Conservation (phyloP, 805 yeast species). For the Scheffersomyces amazonensis region DNA sequence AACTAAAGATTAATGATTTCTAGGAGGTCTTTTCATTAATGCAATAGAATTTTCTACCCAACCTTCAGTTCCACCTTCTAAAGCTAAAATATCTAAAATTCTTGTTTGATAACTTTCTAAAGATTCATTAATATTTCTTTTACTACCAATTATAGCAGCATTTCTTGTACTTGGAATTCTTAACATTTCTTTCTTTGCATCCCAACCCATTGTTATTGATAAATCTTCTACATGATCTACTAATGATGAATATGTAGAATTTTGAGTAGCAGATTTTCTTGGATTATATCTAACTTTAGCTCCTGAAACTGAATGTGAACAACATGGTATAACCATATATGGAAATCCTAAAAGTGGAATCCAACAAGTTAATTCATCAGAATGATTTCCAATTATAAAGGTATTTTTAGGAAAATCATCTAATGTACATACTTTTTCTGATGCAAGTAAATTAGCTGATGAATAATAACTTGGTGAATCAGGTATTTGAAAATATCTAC, state of each 20-base stretch:
- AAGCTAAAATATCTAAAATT: slow-evolving; percentile 58
- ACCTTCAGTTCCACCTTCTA: slow-evolving; percentile 87
- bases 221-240: slow-evolving; percentile 81
- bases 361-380: slow-evolving; percentile 96
- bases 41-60: slow-evolving; percentile 84
- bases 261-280: slow-evolving; percentile 17
- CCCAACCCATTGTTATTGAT: slow-evolving; percentile 75
- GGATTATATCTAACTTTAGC: slow-evolving; percentile 64
- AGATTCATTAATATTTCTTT: slow-evolving; percentile 25
- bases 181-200: slow-evolving; percentile 77
- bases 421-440: slow-evolving; percentile 51
- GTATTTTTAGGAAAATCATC: slow-evolving; percentile 69
- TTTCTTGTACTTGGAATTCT: slow-evolving; percentile 94
- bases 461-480: slow-evolving; percentile 46
- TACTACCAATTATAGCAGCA: slow-evolving; percentile 79
- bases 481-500: slow-evolving; percentile 32
- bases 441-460: slow-evolving; percentile 48
- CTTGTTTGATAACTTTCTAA: slow-evolving; percentile 33
- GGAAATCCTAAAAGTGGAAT: slow-evolving; percentile 85
- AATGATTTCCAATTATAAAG: slow-evolving; percentile 89
- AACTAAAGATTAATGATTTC: slow-evolving; percentile 53
- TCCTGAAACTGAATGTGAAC: slow-evolving; percentile 86
- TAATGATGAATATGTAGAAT: slow-evolving; percentile 77
- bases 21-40: slow-evolving; percentile 65
- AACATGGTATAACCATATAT: slow-evolving; percentile 91